Percentiles rank a stretch among this genome's conserved stretches.
Conservation (phyloP, 441 rosid genomes). For the Croton setiger region DNA sequence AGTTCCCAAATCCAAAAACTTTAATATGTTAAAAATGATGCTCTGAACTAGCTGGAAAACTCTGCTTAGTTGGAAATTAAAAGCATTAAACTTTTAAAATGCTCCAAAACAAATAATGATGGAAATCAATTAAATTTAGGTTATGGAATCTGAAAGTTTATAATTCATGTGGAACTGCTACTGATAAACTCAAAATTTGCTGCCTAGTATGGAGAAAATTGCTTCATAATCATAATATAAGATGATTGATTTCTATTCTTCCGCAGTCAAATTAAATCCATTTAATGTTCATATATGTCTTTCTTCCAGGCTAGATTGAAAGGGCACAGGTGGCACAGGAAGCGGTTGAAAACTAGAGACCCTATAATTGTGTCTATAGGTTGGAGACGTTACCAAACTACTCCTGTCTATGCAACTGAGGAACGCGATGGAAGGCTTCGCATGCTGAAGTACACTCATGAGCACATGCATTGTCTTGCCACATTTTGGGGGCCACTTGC, state of each 20-base stretch:
- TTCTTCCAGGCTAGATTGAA: conserved; percentile 68
- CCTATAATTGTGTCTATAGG: conserved; percentile 92
- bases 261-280: background rate
- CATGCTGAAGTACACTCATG: conserved; percentile 94
- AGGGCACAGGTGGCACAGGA: conserved; percentile 87
- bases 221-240: background rate
- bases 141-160: background rate
- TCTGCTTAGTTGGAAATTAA: background rate
- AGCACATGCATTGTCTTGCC: conserved; percentile 94
- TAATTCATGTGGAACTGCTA: background rate
- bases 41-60: conserved; percentile 5
- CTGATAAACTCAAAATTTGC: background rate
- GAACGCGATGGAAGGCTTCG: conserved; percentile 85
- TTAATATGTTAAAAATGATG: background rate
- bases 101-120: background rate
- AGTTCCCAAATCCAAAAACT: background rate
- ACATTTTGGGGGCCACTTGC: conserved; percentile 97
- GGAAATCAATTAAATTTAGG: background rate
- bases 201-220: background rate
- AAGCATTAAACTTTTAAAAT: background rate
- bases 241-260: background rate
- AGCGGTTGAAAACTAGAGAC: conserved; percentile 83
- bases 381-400: conserved; percentile 92
- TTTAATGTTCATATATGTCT: conserved; percentile 8
- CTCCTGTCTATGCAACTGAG: conserved; percentile 78